Base-by-base conservation (phyloP, 345 rosid species). In the Nasturtium officinale region DNA sequence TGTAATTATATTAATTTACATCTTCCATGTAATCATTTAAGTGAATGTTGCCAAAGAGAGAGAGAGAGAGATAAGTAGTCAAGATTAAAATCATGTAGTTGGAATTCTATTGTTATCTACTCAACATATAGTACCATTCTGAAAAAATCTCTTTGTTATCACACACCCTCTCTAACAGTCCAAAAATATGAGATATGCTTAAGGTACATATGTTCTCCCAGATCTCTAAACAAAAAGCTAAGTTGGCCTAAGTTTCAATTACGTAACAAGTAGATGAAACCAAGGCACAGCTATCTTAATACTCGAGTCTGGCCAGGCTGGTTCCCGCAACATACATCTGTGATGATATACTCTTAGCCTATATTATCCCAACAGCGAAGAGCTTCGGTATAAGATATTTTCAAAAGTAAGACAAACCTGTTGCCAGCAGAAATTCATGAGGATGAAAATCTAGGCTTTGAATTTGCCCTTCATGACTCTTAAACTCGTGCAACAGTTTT, bases 391-490 rank as follows among this genome's bases (percentile, higher is more conserved):
- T 67, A 18, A 60, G 12, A 33, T 21, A 21, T 16, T 16, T 23
- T 30, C 40, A 57, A 72, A 50, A 71, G 12, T 43, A 76, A 63
- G 35, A 81, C 80, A 71, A 76, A 91, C 99, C 99, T 86, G 99
- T 87, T 65, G 97, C 98, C 75, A 96, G 82, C 17, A 96, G 82
- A 80, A 96, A 96, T 68, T 96, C 98, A 26, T 92, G 85, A 43
- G 99, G 99, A 87, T 96, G 99, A 73, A 96, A 96, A 85, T 96
- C 99, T 74, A 96, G 85, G 85, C 98, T 87, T 81, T 89, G 92
- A 85, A 92, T 80, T 77, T 86, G 98, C 70, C 99, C 98, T 66
- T 96, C 99, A 48, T 92, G 98, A 80, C 69, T 62, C 82, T 92
- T 96, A 83, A 96, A 92, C 76, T 96, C 98, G 37, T 88, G 90